These are phyloP conservation scores for Ogataea nonfermentans DNA, from an alignment of 805 yeast species.

Conservation along the genomic window DNA sequence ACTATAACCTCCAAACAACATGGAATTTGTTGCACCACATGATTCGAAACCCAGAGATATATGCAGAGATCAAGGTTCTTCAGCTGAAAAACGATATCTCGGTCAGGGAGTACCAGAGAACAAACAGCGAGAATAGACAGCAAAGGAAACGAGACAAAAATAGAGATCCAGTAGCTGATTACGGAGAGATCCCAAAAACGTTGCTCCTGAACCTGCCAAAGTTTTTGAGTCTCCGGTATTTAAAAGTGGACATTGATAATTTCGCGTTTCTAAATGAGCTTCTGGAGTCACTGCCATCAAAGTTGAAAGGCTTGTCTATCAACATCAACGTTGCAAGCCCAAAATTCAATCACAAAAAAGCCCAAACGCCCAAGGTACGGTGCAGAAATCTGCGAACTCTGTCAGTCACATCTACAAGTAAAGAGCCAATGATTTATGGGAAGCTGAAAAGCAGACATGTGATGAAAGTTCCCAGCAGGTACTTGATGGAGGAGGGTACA, in stretches of 20 bases:
- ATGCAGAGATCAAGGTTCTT: slow-evolving; percentile 16
- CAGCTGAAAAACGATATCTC: slow-evolving; percentile 15
- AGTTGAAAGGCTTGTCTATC: slow-evolving; percentile 18
- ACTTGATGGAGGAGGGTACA: slow-evolving; percentile 11
- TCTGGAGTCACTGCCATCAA: slow-evolving; percentile 15
- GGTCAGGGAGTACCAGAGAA: slow-evolving; percentile 3
- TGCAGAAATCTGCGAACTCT: slow-evolving; percentile 11
- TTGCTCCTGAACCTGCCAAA: slow-evolving; percentile 8
- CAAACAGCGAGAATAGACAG: background rate
- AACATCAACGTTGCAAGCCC: slow-evolving; percentile 15
- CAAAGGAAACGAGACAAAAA: background rate
- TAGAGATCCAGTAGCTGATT: background rate
- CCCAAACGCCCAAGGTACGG: slow-evolving; percentile 7
- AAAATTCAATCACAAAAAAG: slow-evolving; percentile 8
- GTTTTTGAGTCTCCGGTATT: slow-evolving; percentile 17
- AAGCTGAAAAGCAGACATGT: slow-evolving; percentile 17
- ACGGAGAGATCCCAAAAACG: slow-evolving; percentile 9
- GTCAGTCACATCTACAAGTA: slow-evolving; percentile 12
- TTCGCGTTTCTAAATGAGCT: slow-evolving; percentile 6
- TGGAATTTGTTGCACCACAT: slow-evolving; percentile 12
- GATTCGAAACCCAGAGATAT: slow-evolving; percentile 14
- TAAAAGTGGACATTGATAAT: slow-evolving; percentile 18
- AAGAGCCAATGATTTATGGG: slow-evolving; percentile 17
- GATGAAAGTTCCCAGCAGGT: slow-evolving; percentile 14
- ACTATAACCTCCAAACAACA: slow-evolving; percentile 13